phyloP scores from a whole-genome alignment of 1,139 yeast species.

The Petasospora rhodanensis region DNA sequence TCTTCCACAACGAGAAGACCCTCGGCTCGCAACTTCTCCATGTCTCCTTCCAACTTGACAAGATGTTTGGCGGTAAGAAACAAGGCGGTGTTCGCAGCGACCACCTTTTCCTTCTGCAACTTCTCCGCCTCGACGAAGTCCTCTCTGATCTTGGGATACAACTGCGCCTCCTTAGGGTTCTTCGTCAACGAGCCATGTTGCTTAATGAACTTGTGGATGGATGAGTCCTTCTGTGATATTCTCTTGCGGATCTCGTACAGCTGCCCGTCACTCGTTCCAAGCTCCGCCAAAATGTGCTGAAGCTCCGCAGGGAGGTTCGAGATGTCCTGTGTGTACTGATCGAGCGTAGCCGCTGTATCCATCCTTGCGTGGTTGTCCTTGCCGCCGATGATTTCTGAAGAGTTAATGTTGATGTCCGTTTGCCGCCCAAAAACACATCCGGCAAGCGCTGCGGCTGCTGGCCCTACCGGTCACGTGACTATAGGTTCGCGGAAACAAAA shows the following conservation, averaged over 20 bases:
- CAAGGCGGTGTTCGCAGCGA: slow-evolving; percentile 78
- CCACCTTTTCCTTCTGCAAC: slow-evolving; percentile 73
- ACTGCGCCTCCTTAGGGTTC: slow-evolving; percentile 76
- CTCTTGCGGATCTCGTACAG: slow-evolving; percentile 64
- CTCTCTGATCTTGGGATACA: slow-evolving; percentile 63
- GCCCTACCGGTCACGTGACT: background rate
- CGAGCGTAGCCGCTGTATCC: slow-evolving; percentile 76
- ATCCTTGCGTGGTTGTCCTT: no score
- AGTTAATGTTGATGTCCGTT: no score
- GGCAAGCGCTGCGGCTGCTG: no score
- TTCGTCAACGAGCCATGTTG: slow-evolving; percentile 79
- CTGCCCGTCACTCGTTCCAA: slow-evolving; percentile 64
- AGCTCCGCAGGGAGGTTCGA: slow-evolving; percentile 90
- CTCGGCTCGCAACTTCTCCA: slow-evolving; percentile 70
- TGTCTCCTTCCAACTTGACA: slow-evolving; percentile 66
- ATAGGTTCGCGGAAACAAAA: background rate
- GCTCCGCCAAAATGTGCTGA: slow-evolving; percentile 73
- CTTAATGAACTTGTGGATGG: slow-evolving; percentile 75
- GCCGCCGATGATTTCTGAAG: no score
- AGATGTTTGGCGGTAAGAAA: slow-evolving; percentile 74
- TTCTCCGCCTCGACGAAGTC: slow-evolving; percentile 58
- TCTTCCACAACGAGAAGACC: slow-evolving; percentile 63
- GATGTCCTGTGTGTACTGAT: slow-evolving; percentile 69
- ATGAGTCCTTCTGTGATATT: slow-evolving; percentile 67
- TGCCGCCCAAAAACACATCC: background rate